Percentiles rank a stretch among this genome's conserved stretches.
Evolutionary conservation across 495 filamentous ascomycete species (phyloP).

Genomic region (Penicillium silybi): DNA sequence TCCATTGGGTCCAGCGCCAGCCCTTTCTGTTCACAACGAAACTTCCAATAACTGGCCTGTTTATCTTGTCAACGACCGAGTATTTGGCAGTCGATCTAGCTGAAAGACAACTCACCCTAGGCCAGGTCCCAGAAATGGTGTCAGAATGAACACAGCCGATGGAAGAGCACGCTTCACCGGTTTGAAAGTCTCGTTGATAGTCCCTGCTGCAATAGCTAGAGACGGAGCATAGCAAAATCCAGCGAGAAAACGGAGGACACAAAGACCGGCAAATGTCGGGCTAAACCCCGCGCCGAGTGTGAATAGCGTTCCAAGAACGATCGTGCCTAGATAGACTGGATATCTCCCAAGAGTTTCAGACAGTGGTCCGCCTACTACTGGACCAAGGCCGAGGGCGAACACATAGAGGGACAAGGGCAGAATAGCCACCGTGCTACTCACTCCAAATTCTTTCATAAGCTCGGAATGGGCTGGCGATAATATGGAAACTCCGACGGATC

Average conservation of each 20-base stretch:
- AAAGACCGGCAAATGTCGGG: constrained; percentile 50
- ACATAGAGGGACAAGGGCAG: constrained; percentile 54
- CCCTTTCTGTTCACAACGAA: constrained; percentile 53
- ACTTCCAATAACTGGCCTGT: constrained; percentile 60
- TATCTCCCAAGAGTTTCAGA: constrained; percentile 58
- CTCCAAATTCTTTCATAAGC: constrained; percentile 43
- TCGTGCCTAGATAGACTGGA: constrained; percentile 50
- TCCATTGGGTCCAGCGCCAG: constrained; percentile 64
- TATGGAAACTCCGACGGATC: constrained; percentile 52
- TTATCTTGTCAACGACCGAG: no score
- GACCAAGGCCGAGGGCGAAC: constrained; percentile 55
- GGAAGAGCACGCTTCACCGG: constrained; percentile 29
- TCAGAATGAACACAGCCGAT: constrained; percentile 35
- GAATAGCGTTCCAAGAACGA: constrained; percentile 55
- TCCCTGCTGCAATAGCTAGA: constrained; percentile 41
- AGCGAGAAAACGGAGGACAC: constrained; percentile 58
- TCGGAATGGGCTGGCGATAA: constrained; percentile 42
- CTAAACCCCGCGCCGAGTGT: constrained; percentile 58
- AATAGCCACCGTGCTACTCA: constrained; percentile 48
- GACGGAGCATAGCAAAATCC: constrained; percentile 45
- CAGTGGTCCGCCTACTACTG: constrained; percentile 55
- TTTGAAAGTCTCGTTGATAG: constrained; percentile 43
- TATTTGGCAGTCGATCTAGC: no score
- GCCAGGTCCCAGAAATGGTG: constrained; percentile 33
- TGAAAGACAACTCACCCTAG: constrained; percentile 41